Evolutionary conservation across 2,329 filamentous ascomycete species (phyloP).

Genomic region (Colletotrichum salicis): DNA sequence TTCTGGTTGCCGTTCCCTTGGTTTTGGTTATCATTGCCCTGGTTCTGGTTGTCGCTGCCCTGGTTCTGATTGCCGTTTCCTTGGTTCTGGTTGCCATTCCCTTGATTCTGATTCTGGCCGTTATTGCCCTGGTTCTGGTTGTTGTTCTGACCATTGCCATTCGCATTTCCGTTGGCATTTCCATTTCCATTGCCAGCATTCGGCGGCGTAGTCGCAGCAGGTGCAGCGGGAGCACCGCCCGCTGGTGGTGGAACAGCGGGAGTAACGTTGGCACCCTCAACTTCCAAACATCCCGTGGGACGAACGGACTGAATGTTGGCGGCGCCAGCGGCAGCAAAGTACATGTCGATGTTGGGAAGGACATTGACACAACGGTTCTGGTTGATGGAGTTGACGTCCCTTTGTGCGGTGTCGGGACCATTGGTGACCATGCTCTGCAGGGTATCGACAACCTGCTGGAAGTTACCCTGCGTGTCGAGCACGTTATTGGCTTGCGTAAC

Average conservation of each 20-base stretch:
- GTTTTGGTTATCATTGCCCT: not conserved
- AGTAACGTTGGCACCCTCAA: slow-evolving; percentile 27
- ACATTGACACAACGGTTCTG: slow-evolving; percentile 40
- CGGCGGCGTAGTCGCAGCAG: slow-evolving; percentile 4
- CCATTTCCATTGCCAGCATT: not conserved
- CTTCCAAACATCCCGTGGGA: slow-evolving; percentile 38
- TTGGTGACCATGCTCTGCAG: slow-evolving; percentile 38
- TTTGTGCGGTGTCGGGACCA: slow-evolving; percentile 38
- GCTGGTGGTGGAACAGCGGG: slow-evolving; percentile 7
- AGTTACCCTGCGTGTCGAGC: slow-evolving; percentile 37
- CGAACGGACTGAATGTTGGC: slow-evolving; percentile 31
- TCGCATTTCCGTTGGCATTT: not conserved
- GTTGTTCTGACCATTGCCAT: not conserved
- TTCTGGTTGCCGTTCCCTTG: not conserved
- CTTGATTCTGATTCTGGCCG: not conserved
- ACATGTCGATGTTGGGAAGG: slow-evolving; percentile 40
- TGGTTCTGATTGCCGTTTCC: not conserved
- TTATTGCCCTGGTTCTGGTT: not conserved
- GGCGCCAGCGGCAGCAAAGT: slow-evolving; percentile 37
- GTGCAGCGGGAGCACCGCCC: slow-evolving; percentile 2
- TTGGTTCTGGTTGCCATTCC: not conserved
- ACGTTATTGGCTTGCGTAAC: slow-evolving; percentile 36
- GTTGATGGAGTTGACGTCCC: slow-evolving; percentile 38
- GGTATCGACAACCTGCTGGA: slow-evolving; percentile 38
- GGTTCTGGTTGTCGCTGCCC: not conserved